A percentile compares a stretch with the other conserved stretches of the same genome.
phyloP scores from a whole-genome alignment of 192 early-diverging fungal species.

The Rhizoclosmatium sp. region DNA sequence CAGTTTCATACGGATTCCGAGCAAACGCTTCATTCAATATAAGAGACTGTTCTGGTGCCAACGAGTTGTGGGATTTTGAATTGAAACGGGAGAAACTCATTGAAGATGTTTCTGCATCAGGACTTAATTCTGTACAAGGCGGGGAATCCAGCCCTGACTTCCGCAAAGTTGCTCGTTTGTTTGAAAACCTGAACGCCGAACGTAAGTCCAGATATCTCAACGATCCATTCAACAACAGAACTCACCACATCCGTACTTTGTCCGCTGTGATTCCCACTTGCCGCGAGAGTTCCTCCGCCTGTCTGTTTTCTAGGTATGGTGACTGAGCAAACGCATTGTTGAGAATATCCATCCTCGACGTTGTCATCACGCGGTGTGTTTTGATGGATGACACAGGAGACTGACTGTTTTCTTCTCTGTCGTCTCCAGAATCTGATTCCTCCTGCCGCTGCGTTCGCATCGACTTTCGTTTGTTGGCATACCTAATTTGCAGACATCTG shows the following conservation, averaged over 20 bases:
- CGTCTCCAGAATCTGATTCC: neutral
- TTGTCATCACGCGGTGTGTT: neutral
- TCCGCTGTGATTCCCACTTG: neutral
- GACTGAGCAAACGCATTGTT: neutral
- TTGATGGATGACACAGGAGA: neutral
- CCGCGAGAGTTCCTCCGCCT: neutral
- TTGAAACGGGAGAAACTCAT: neutral
- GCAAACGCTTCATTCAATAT: conserved; percentile 3
- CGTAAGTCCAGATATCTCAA: neutral
- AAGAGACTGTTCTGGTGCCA: neutral
- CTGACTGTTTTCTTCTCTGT: neutral
- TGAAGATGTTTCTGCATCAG: neutral
- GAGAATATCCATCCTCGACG: neutral
- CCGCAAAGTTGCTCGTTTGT: neutral
- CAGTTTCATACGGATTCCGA: conserved; percentile 8
- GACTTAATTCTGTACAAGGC: neutral
- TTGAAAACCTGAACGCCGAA: neutral
- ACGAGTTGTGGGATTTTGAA: neutral
- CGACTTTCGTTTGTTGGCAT: conserved; percentile 5
- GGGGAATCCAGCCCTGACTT: neutral
- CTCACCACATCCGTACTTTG: neutral
- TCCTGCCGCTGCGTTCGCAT: neutral
- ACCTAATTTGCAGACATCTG: neutral
- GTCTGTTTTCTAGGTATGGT: neutral
- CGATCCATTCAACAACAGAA: neutral